Evolutionary conservation across 768 basidiomycete genomes (phyloP).

Genomic region (Russula lepida): DNA sequence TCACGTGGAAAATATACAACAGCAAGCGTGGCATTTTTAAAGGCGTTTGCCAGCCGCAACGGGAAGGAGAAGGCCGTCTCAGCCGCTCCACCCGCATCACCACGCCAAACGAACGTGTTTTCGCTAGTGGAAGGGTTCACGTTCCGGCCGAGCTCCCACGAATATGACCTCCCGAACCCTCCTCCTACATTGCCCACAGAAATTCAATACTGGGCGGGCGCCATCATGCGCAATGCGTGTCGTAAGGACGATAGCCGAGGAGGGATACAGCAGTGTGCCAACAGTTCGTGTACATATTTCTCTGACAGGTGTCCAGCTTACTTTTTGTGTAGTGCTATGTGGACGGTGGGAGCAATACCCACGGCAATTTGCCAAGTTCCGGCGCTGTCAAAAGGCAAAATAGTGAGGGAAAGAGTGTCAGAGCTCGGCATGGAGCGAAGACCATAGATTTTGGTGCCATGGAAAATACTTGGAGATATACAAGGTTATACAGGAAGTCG

Average conservation of each 20-base stretch:
- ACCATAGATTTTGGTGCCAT: conserved; percentile 94
- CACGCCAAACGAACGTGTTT: conserved; percentile 82
- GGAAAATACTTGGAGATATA: too few species aligned
- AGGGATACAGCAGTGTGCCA: conserved; percentile 95
- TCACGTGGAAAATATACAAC: conserved; percentile 12
- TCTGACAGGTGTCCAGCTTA: background rate
- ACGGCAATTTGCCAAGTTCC: conserved; percentile 93
- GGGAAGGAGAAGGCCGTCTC: conserved; percentile 38
- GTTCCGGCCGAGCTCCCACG: conserved; percentile 80
- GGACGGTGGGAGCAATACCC: conserved; percentile 91
- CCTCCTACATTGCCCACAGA: conserved; percentile 71
- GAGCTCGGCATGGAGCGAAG: conserved; percentile 92
- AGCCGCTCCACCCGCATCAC: conserved; percentile 17
- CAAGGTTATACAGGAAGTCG: too few species aligned
- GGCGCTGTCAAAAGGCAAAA: conserved; percentile 94
- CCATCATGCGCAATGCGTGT: conserved; percentile 99
- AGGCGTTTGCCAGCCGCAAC: conserved; percentile 40
- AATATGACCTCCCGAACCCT: conserved; percentile 60
- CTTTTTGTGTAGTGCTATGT: conserved; percentile 61
- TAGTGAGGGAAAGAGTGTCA: conserved; percentile 98
- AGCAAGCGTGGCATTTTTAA: conserved; percentile 31
- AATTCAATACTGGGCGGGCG: conserved; percentile 98
- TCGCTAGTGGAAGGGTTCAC: conserved; percentile 95
- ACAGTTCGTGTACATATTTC: conserved; percentile 50
- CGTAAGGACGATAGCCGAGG: conserved; percentile 90